phyloP scores from a whole-genome alignment of 441 rosid genomes.

The Macaranga tanarius region DNA sequence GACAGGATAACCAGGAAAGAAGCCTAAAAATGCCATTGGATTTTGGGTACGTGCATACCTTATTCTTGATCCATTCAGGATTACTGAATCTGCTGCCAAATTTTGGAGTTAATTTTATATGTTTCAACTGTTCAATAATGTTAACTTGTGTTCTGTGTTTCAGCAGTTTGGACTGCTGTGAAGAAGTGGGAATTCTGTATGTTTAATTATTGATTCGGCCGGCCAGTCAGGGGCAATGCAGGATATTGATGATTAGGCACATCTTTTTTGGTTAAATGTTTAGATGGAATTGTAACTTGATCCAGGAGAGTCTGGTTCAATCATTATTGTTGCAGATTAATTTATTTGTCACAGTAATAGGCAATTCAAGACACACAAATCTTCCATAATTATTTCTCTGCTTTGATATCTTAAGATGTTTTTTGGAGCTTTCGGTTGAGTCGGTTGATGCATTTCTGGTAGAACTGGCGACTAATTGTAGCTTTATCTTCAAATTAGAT shows the following conservation, averaged over 20 bases:
- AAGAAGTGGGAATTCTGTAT: not conserved
- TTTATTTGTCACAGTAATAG: constrained; percentile 9
- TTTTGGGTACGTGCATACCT: constrained; percentile 22
- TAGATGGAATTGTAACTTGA: constrained; percentile 15
- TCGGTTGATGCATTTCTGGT: too few relatives aligned
- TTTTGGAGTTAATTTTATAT: not conserved
- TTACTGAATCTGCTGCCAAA: not conserved
- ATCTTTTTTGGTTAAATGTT: constrained; percentile 7
- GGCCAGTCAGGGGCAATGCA: constrained; percentile 18
- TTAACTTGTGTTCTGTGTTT: not conserved
- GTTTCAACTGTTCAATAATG: not conserved
- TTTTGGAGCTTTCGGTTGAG: too few relatives aligned
- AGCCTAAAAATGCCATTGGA: constrained; percentile 47
- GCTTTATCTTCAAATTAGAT: too few relatives aligned
- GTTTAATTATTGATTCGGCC: not conserved
- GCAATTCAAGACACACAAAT: not conserved
- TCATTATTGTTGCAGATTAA: constrained; percentile 4
- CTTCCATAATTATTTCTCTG: not conserved
- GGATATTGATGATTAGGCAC: constrained; percentile 2
- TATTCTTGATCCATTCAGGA: not conserved
- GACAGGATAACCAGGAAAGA: constrained; percentile 93
- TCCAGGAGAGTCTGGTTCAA: constrained; percentile 7
- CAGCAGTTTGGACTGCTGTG: not conserved
- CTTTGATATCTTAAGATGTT: not conserved
- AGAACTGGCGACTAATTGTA: too few relatives aligned